Conservation (phyloP, 2,329 filamentous ascomycete species). For the Dactylellina leptospora region DNA sequence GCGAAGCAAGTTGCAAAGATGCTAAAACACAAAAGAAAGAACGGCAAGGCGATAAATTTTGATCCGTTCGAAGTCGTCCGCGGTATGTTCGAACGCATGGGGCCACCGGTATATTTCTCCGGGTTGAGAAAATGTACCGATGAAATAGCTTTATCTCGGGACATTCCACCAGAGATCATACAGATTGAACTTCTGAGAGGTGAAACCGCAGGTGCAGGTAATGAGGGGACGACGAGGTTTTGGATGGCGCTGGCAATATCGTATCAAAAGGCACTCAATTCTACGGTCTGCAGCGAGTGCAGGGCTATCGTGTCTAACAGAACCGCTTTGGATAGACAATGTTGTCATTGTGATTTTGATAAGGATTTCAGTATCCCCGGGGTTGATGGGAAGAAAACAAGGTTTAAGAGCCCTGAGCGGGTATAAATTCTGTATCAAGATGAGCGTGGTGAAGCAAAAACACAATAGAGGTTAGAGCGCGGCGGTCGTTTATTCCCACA, state of each 20-base stretch:
- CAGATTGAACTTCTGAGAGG: background rate
- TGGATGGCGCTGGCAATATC: constrained; percentile 37
- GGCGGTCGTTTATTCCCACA: too few species aligned
- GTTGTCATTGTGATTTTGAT: constrained; percentile 39
- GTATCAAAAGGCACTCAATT: constrained; percentile 38
- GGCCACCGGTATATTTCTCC: constrained; percentile 6
- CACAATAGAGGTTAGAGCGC: too few species aligned
- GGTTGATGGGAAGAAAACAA: background rate
- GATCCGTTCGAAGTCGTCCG: constrained; percentile 43
- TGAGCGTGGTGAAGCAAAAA: too few species aligned
- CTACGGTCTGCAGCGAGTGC: constrained; percentile 36
- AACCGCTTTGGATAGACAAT: constrained; percentile 28
- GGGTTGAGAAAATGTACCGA: constrained; percentile 45
- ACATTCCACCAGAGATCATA: constrained; percentile 11
- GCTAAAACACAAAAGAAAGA: constrained; percentile 32
- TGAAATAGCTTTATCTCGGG: constrained; percentile 18
- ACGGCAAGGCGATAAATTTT: constrained; percentile 24
- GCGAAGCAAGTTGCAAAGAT: constrained; percentile 26
- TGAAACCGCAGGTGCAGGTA: background rate
- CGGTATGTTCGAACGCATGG: constrained; percentile 21
- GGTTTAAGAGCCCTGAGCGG: background rate
- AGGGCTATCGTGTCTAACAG: constrained; percentile 19
- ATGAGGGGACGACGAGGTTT: constrained; percentile 8
- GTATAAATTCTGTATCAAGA: too few species aligned
- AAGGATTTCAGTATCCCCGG: too few species aligned